Evolutionary conservation across 2,329 filamentous ascomycete genomes (phyloP).

Genomic region (Xylariales sp.): DNA sequence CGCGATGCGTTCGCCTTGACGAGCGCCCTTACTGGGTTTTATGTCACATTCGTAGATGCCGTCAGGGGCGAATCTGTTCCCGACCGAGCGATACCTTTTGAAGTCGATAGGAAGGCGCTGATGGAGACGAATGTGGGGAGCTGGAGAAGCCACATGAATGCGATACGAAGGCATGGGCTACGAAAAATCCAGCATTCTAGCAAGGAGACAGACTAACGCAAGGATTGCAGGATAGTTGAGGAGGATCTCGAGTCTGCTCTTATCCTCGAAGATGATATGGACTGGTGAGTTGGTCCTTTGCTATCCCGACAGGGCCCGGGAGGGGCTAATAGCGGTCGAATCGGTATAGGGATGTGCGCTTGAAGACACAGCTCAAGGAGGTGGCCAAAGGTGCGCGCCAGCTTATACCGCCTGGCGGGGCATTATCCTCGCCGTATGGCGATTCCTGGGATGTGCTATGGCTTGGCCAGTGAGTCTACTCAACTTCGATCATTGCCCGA

Average conservation of each 20-base stretch:
- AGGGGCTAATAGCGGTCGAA: background rate
- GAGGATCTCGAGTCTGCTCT: conserved; percentile 51
- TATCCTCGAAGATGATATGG: conserved; percentile 54
- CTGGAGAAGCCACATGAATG: conserved; percentile 56
- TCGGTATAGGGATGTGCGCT: conserved; percentile 46
- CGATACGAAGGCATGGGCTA: conserved; percentile 44
- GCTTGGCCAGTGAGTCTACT: conserved; percentile 42
- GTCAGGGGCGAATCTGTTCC: conserved; percentile 54
- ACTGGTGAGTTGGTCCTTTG: background rate
- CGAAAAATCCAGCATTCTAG: background rate
- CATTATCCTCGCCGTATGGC: conserved; percentile 44
- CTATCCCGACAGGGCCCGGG: background rate
- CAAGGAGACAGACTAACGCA: background rate
- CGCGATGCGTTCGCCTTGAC: conserved; percentile 59
- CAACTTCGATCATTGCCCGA: background rate
- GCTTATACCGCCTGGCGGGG: conserved; percentile 43
- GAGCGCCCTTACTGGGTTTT: conserved; percentile 55
- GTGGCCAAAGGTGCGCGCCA: conserved; percentile 49
- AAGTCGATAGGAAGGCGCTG: conserved; percentile 38
- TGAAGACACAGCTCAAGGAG: conserved; percentile 49
- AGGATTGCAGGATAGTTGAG: conserved; percentile 47
- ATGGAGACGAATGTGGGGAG: conserved; percentile 53
- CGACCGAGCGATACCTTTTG: conserved; percentile 52
- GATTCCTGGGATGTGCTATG: conserved; percentile 47
- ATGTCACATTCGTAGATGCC: conserved; percentile 58